phyloP scores from a whole-genome alignment of 2,329 filamentous ascomycete species.

The Beauveria rudraprayagi region DNA sequence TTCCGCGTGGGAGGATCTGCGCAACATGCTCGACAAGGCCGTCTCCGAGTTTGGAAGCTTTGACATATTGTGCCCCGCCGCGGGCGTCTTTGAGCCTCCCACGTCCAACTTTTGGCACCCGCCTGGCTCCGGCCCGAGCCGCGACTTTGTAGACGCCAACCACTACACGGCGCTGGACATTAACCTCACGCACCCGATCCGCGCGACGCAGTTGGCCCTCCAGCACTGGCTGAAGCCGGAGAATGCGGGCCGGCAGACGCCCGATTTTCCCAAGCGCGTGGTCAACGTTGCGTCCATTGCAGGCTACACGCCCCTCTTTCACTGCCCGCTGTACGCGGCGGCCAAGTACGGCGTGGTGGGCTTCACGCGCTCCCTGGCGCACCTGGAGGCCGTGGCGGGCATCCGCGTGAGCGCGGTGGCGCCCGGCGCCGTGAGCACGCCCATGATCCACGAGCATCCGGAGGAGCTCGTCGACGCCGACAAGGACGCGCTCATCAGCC shows the following conservation, averaged over 20 bases:
- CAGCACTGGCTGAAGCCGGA: conserved; percentile 28
- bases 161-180: conserved; percentile 31
- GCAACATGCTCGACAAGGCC: conserved; percentile 26
- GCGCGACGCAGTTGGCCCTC: conserved; percentile 32
- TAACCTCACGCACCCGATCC: conserved; percentile 34
- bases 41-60: conserved; percentile 28
- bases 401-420: conserved; percentile 37
- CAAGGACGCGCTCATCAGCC: conserved; percentile 32
- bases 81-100: conserved; percentile 38
- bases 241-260: conserved; percentile 20
- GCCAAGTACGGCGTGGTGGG: conserved; percentile 31
- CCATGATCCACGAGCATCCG: conserved; percentile 36
- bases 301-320: conserved; percentile 26
- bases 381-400: conserved; percentile 23
- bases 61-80: conserved; percentile 37
- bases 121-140: conserved; percentile 27
- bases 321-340: conserved; percentile 30
- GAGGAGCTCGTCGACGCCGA: conserved; percentile 28
- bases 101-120: conserved; percentile 36
- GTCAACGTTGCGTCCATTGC: conserved; percentile 32
- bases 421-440: conserved; percentile 36
- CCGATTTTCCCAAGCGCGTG: conserved; percentile 26
- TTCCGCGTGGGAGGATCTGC: conserved; percentile 31
- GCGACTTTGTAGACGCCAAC: conserved; percentile 21
- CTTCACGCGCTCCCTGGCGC: conserved; percentile 32